Conservation (phyloP, 257 asterid species). For the Capsicum pubescens region DNA sequence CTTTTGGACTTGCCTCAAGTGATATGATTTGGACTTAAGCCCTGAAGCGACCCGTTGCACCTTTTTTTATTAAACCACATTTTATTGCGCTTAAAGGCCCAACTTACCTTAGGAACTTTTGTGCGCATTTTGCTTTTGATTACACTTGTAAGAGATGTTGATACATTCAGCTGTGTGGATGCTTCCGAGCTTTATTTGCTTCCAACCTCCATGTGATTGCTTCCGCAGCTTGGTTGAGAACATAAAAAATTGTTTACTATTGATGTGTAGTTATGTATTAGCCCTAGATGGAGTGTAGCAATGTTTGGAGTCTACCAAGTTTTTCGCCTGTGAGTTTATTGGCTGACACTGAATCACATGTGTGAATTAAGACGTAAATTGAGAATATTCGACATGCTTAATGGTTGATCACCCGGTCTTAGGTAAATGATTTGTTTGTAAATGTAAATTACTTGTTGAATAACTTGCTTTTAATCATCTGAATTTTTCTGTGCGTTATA, state of each 20-base stretch:
- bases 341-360: not conserved
- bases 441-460: not conserved
- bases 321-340: not conserved
- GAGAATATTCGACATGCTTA: not conserved
- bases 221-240: not conserved
- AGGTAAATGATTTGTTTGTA: not conserved
- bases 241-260: not conserved
- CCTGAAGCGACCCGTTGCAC: too few relatives aligned
- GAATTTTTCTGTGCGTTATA: not conserved
- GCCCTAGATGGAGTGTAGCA: not conserved
- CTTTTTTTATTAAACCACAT: too few relatives aligned
- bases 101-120: too few relatives aligned
- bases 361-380: not conserved
- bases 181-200: not conserved
- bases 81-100: too few relatives aligned
- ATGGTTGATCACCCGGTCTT: not conserved
- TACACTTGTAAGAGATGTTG: not conserved
- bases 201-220: not conserved
- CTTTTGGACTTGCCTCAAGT: not conserved
- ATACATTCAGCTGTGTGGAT: not conserved
- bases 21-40: not conserved
- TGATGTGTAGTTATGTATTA: not conserved
- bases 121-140: too few relatives aligned
- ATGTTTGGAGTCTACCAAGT: not conserved
- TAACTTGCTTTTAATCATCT: constrained; percentile 29